phyloP scores from a whole-genome alignment of 2,329 filamentous ascomycete species.

The Cladophialophora yegresii region DNA sequence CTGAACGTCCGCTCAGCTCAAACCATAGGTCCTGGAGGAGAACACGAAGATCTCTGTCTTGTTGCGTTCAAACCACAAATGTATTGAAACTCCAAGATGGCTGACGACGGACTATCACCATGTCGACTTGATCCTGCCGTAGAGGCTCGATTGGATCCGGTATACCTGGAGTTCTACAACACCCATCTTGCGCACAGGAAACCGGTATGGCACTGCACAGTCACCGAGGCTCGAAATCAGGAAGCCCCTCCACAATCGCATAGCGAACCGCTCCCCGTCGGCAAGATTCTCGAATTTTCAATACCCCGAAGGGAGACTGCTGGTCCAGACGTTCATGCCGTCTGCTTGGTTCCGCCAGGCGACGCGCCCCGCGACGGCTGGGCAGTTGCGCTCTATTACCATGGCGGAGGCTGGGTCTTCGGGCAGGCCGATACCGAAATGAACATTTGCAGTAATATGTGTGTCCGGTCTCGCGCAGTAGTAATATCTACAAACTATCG shows the following conservation, averaged over 20 bases:
- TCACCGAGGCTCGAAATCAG: too few relatives aligned
- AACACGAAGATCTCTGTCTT: too few relatives aligned
- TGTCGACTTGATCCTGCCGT: too few relatives aligned
- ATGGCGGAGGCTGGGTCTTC: slow-evolving; percentile 62
- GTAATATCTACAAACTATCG: slow-evolving; percentile 42
- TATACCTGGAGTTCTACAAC: too few relatives aligned
- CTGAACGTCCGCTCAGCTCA: too few relatives aligned
- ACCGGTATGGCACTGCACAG: too few relatives aligned
- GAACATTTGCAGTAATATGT: slow-evolving; percentile 57
- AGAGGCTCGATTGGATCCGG: too few relatives aligned
- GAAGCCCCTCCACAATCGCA: slow-evolving; percentile 32
- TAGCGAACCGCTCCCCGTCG: slow-evolving; percentile 53
- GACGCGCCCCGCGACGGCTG: slow-evolving; percentile 47
- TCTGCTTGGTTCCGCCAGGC: slow-evolving; percentile 56
- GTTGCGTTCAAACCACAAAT: too few relatives aligned
- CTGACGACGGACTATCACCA: too few relatives aligned
- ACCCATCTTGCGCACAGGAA: too few relatives aligned
- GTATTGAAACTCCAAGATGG: too few relatives aligned
- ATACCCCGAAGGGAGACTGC: slow-evolving; percentile 49
- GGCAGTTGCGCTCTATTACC: slow-evolving; percentile 60
- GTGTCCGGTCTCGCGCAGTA: slow-evolving; percentile 53
- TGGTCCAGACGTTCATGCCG: slow-evolving; percentile 53
- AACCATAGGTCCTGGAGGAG: too few relatives aligned
- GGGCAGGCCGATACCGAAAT: slow-evolving; percentile 62
- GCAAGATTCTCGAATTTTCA: slow-evolving; percentile 49